A percentile compares a stretch with the other conserved stretches of the same genome.
phyloP scores from a whole-genome alignment of 2,329 filamentous ascomycete species.

The Aspergillus chevalieri region DNA sequence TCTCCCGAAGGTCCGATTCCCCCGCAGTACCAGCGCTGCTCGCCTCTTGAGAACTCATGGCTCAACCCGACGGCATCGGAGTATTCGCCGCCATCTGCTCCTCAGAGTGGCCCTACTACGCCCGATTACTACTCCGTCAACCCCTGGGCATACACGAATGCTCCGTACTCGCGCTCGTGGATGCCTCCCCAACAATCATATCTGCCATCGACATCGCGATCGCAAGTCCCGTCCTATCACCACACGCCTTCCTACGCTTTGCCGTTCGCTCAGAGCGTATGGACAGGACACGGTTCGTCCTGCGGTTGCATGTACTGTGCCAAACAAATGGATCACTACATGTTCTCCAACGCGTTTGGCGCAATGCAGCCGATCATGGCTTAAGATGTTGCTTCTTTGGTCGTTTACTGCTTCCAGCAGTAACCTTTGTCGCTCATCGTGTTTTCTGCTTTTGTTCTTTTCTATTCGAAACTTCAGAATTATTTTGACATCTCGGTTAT shows the following conservation, averaged over 20 bases:
- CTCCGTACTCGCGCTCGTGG: conserved; percentile 38
- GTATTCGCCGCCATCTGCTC: conserved; percentile 46
- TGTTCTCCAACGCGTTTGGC: conserved; percentile 39
- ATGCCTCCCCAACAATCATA: conserved; percentile 31
- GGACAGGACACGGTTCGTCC: conserved; percentile 42
- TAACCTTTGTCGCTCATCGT: conserved; percentile 5
- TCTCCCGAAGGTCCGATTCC: conserved; percentile 45
- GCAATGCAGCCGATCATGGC: conserved; percentile 42
- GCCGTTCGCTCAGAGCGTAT: conserved; percentile 42
- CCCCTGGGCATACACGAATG: conserved; percentile 39
- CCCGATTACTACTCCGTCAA: conserved; percentile 43
- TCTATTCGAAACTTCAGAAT: conserved; percentile 7
- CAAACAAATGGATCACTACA: conserved; percentile 46
- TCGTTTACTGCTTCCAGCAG: conserved; percentile 5
- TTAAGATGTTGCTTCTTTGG: conserved; percentile 17
- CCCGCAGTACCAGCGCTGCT: conserved; percentile 45
- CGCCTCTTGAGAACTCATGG: conserved; percentile 46
- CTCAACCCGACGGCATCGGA: conserved; percentile 45
- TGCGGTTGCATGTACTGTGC: conserved; percentile 46
- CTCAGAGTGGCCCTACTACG: conserved; percentile 43
- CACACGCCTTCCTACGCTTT: conserved; percentile 44
- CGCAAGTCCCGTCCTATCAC: conserved; percentile 42
- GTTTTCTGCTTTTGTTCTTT: conserved; percentile 16
- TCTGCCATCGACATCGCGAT: conserved; percentile 32
- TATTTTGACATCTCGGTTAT: conserved; percentile 17